Evolutionary conservation across 805 yeast species (phyloP), one percentile per base, ranked within the genome.

Genomic region (Sugiyamaella smithiae): DNA sequence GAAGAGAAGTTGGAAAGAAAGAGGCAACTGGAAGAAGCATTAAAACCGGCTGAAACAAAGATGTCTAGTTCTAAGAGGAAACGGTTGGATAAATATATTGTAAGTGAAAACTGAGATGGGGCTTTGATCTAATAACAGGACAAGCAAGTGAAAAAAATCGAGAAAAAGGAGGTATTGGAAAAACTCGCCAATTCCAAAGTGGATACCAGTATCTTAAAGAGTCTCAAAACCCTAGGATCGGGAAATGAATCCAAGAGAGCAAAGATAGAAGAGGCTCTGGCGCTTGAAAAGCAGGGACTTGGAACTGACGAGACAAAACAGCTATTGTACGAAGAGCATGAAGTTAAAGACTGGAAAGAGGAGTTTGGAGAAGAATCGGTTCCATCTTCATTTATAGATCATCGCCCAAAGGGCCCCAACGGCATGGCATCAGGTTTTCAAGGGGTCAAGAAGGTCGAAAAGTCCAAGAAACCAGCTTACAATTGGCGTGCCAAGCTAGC

Each of bases 141-240:
- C 50, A 95, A 87, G 67, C 97, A 89, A 64, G 62, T 89, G 57
- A 85, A 84, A 60, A 73, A 95, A 62, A 96, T 91, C 64, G 98
- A 91, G 67, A 86, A 86, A 66, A 85, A 85, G 57, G 76, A 77
- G 2, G 70, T 91, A 46, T 70, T 91, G 37, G 81, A 84, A 55
- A 89, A 88, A 64, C 71, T 91, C 36, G 70, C 78, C 6, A 69
- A 70, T 28, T 79, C 87, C 1, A 74, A 76, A 49, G 75, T 91
- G 41, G 96, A 90, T 61, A 80, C 96, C 0, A 69, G 82, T 0
- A 57, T 80, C 9, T 71, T 88, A 54, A 82, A 79, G 22, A 82
- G 93, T 29, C 78, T 95, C 17, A 89, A 88, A 61, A 74, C 76
- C 4, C 74, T 91, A 43, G 98, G 98, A 43, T 76, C 79, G 12